Percentiles rank a stretch among this genome's conserved stretches.
Evolutionary conservation across 495 filamentous ascomycete genomes (phyloP).

Genomic region (Corynascus novoguineensis): DNA sequence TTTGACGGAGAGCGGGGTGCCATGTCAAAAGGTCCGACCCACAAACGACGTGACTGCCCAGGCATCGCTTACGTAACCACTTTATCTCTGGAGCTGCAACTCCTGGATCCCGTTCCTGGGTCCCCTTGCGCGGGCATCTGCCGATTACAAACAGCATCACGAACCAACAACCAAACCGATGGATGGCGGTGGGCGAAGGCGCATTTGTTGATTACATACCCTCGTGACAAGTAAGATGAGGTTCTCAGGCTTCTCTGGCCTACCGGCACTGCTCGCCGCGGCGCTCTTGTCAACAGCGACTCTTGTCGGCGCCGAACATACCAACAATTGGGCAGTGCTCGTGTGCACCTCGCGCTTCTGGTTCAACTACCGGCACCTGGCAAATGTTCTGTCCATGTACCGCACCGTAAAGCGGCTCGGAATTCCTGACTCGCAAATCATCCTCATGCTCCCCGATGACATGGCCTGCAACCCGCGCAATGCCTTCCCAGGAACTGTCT

Average conservation of each 20-base stretch:
- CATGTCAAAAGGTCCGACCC: not conserved
- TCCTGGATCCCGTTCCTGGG: too few species aligned
- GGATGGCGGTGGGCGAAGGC: not conserved
- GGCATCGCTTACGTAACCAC: slow-evolving; percentile 1
- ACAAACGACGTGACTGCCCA: not conserved
- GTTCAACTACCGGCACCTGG: slow-evolving; percentile 99
- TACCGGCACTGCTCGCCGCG: slow-evolving; percentile 40
- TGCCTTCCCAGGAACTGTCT: slow-evolving; percentile 94
- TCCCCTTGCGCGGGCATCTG: too few species aligned
- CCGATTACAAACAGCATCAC: slow-evolving; percentile 3
- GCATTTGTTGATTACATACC: not conserved
- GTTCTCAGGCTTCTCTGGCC: slow-evolving; percentile 27
- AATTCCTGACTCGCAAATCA: slow-evolving; percentile 97
- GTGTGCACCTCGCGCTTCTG: slow-evolving; percentile 98
- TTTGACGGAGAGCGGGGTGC: too few species aligned
- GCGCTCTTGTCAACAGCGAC: slow-evolving; percentile 39
- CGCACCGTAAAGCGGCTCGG: slow-evolving; percentile 96
- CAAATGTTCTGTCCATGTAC: slow-evolving; percentile 96
- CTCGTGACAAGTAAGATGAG: slow-evolving; percentile 7
- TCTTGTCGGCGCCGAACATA: slow-evolving; percentile 65
- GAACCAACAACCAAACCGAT: not conserved
- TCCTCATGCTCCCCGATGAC: slow-evolving; percentile 98
- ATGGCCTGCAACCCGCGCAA: slow-evolving; percentile 99
- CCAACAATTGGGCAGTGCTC: slow-evolving; percentile 97
- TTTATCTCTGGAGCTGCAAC: not conserved